Percentiles rank a stretch among this genome's conserved stretches.
Evolutionary conservation across 2,329 filamentous ascomycete species (phyloP).

Genomic region (Domatiomyces globalis): DNA sequence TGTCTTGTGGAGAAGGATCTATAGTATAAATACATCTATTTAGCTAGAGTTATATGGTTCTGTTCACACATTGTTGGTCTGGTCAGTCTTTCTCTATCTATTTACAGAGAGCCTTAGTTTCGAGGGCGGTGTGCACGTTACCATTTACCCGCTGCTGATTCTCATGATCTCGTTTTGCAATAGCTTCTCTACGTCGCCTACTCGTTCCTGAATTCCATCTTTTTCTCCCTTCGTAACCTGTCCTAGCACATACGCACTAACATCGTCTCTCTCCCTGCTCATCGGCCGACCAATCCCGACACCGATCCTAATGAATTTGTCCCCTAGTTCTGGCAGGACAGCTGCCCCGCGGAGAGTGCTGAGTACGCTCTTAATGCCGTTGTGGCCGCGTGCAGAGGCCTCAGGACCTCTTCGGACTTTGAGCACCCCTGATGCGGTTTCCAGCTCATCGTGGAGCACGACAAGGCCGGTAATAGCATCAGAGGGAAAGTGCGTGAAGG

Average conservation of each 20-base stretch:
- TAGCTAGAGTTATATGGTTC: neutral
- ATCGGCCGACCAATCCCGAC: slow-evolving; percentile 75
- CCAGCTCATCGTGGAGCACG: slow-evolving; percentile 79
- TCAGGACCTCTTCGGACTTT: slow-evolving; percentile 41
- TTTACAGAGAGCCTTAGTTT: neutral
- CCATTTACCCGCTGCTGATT: neutral
- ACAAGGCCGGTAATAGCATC: slow-evolving; percentile 43
- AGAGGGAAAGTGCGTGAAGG: slow-evolving; percentile 28
- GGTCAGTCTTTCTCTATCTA: too few species aligned
- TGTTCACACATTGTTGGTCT: neutral
- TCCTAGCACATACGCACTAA: slow-evolving; percentile 64
- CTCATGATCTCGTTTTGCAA: neutral
- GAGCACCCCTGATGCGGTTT: slow-evolving; percentile 54
- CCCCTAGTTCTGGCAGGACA: slow-evolving; percentile 37
- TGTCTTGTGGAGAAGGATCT: neutral
- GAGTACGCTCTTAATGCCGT: slow-evolving; percentile 54
- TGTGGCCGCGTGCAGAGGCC: slow-evolving; percentile 54
- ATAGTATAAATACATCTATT: neutral
- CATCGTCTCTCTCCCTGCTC: slow-evolving; percentile 50
- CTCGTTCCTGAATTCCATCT: slow-evolving; percentile 35
- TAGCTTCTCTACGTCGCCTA: slow-evolving; percentile 27
- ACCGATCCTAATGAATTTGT: slow-evolving; percentile 48
- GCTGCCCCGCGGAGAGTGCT: slow-evolving; percentile 9
- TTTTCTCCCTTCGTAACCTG: slow-evolving; percentile 46
- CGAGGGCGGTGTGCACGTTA: too few species aligned